Conservation (phyloP, 192 early-diverging fungal species). For the Pilaira anomala region DNA sequence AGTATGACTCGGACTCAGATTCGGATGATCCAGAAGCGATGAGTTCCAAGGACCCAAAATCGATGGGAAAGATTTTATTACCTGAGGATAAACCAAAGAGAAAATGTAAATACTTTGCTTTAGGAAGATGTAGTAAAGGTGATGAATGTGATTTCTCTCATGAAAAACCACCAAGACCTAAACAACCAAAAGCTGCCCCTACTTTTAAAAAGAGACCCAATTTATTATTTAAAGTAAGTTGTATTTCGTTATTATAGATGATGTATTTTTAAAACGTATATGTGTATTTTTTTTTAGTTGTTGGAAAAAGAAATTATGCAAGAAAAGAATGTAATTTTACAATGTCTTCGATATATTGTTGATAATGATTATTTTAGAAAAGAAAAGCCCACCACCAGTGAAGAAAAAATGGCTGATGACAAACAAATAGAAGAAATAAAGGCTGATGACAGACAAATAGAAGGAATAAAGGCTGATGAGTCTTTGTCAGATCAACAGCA, state of each 20-base stretch:
- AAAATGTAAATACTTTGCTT: constrained; percentile 43
- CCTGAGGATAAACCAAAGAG: constrained; percentile 22
- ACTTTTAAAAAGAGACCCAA: constrained; percentile 34
- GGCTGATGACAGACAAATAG: too few species aligned
- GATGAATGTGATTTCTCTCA: constrained; percentile 46
- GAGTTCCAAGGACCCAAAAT: constrained; percentile 49
- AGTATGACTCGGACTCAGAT: constrained; percentile 37
- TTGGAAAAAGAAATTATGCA: constrained; percentile 57
- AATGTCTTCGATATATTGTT: constrained; percentile 60
- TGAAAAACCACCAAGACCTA: constrained; percentile 33
- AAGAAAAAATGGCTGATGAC: too few species aligned
- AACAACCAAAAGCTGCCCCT: constrained; percentile 14
- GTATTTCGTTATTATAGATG: too few species aligned
- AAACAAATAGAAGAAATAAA: too few species aligned
- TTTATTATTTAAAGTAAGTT: constrained; percentile 41
- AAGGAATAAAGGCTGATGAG: too few species aligned
- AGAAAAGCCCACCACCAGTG: not conserved
- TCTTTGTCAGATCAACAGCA: too few species aligned
- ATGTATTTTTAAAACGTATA: too few species aligned
- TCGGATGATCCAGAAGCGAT: constrained; percentile 35
- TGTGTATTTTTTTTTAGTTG: constrained; percentile 34
- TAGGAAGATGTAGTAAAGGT: constrained; percentile 40
- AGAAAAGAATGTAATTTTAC: constrained; percentile 58
- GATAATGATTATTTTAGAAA: constrained; percentile 52
- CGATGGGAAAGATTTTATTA: constrained; percentile 33